Base-by-base conservation (phyloP, 768 basidiomycete species). In the Mycena vitilis region DNA sequence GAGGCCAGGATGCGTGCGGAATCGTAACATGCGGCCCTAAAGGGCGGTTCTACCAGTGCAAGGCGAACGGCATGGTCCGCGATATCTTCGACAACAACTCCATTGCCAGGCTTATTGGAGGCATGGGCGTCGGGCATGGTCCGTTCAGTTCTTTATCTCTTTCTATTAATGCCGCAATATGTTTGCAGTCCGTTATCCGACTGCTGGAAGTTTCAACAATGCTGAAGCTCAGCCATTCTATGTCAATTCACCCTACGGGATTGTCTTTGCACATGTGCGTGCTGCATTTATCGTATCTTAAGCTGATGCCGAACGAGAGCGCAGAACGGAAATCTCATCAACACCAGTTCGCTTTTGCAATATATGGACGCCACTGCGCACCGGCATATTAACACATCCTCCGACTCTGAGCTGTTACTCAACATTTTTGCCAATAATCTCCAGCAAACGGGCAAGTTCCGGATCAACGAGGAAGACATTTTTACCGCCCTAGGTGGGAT, bases 201-300 rank as follows among this genome's bases (percentile, higher is more conserved):
- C 98, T 68, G 98, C 98, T 60, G 98, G 98, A 57, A 95, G 95
- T 76, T 98, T 95, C 66, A 94, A 96, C 65, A 94, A 98, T 73
- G 92, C 97, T 13, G 98, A 99, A 78, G 96, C 98, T 10, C 98
- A 99, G 77, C 98, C 98, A 1, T 99, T 99, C 86, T 99, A 99
- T 78, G 98, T 99, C 74, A 99, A 99, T 83, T 97, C 96, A n/a
- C 98, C 98, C 4, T 99, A 99, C 78, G 98, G 98, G 59, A 97
- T 99, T 76, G 95, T 96, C 69, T 93, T 99, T 77, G 98, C 95
- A 22, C 97, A 99, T 85, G 97, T 96, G 78, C 36, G 48, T 51
- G 34, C 34, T 40, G 36, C 53, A 40, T 53, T 55, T 56, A 44
- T 36, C 61, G 30, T 30, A 30, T 30, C 60, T 53, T 52, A 22